Evolutionary conservation across 257 asterid genomes (phyloP), one percentile per base, ranked within the genome.

Genomic region (Scutellaria minor): DNA sequence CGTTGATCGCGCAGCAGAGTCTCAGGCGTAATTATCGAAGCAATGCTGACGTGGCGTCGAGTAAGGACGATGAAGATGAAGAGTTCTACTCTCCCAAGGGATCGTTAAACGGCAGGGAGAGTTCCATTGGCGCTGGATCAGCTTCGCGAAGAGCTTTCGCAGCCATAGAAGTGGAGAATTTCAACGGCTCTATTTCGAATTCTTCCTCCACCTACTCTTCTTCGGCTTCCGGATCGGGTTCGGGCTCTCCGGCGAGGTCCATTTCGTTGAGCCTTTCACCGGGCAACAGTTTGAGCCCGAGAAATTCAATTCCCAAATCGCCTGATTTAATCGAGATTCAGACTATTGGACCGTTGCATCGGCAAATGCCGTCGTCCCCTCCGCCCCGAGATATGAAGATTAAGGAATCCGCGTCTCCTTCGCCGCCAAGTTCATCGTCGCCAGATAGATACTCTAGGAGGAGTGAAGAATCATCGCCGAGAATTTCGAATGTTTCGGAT

Each of bases 1-100:
- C 96, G 14, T 64, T 93, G 45, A 65, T 44, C 75, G 61, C 71
- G 35, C 88, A 70, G 5, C 84, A 84, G 70, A 70, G 83, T 6
- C 58, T 66, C 74, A 55, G 67, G 68, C 69, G 80, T 74, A 79
- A 77, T 65, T 55, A 54, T 75, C 66, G 78, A 46, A 57, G 73
- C 18, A 84, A 78, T 80, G 88, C 72, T 2, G 89, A 73, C 39
- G 73, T 64, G 75, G 83, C 77, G 2, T 70, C 90, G 63, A 78
- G 83, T 55, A 82, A 66, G 71, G 90, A 81, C 6, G 96, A 87
- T 1, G 96, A 84, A 7, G 89, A 75, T 10, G 98, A 93, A 5
- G 95, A 85, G 83, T 95, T 92, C 73, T 95, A 92, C 83, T 88
- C 97, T 20, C 98, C 99, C 4, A 88, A 79, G 70, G 98, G 90